Conservation (phyloP, 169 alveolate genomes). For the Eimeria necatrix region DNA sequence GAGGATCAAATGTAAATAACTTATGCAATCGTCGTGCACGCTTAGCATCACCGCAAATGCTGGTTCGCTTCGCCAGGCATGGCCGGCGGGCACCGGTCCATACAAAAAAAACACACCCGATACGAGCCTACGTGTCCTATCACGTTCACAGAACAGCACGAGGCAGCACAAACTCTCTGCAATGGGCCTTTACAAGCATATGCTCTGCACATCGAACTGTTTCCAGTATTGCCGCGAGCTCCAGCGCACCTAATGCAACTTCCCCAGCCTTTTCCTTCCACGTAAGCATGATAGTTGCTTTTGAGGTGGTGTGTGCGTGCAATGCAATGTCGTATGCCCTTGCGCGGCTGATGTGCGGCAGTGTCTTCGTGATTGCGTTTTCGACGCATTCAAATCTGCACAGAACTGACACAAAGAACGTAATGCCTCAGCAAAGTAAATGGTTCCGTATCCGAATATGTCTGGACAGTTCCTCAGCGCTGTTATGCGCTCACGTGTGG, state of each 20-base stretch:
- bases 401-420: background rate
- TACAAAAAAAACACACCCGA: no score
- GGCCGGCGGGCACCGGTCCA: no score
- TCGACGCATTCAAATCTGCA: constrained; percentile 53
- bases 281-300: constrained; percentile 20
- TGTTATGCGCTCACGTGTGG: constrained; percentile 86
- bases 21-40: no score
- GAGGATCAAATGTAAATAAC: no score
- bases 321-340: constrained; percentile 44
- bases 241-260: background rate
- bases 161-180: no score
- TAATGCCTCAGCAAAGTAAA: background rate
- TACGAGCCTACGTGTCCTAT: no score
- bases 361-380: background rate
- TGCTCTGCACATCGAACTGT: no score
- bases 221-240: background rate
- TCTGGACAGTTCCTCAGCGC: background rate
- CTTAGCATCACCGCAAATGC: no score
- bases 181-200: no score
- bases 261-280: constrained; percentile 56
- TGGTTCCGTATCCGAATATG: background rate
- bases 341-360: constrained; percentile 54
- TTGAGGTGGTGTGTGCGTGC: constrained; percentile 16
- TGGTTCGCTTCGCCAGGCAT: no score
- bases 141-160: no score